Conservation (phyloP, 2,329 filamentous ascomycete species). For the Diplodia corticola region DNA sequence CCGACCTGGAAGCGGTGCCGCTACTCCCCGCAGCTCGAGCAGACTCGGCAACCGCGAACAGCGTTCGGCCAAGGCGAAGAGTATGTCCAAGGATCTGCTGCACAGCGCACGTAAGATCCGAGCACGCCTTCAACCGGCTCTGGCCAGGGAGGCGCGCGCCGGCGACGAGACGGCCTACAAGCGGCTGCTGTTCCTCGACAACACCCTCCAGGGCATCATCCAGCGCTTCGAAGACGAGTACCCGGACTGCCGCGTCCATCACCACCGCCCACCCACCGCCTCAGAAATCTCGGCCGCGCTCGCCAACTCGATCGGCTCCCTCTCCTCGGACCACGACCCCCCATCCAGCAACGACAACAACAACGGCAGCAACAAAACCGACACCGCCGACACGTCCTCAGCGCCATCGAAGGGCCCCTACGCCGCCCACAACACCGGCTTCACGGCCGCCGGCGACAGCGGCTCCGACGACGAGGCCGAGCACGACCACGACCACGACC, state of each 20-base stretch:
- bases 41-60: slow-evolving; percentile 13
- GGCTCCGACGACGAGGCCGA: slow-evolving; percentile 42
- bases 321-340: slow-evolving; percentile 35
- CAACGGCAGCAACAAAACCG: slow-evolving; percentile 22
- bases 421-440: not conserved
- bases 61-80: slow-evolving; percentile 69
- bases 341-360: slow-evolving; percentile 29
- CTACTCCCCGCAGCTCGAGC: slow-evolving; percentile 50
- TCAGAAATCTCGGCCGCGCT: slow-evolving; percentile 31
- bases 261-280: slow-evolving; percentile 27
- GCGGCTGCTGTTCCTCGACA: slow-evolving; percentile 80
- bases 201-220: slow-evolving; percentile 87
- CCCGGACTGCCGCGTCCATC: slow-evolving; percentile 72
- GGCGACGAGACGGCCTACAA: slow-evolving; percentile 76
- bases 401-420: not conserved
- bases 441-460: slow-evolving; percentile 24
- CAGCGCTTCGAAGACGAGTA: slow-evolving; percentile 95
- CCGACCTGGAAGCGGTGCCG: slow-evolving; percentile 52
- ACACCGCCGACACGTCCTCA: slow-evolving; percentile 18
- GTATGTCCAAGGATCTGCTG: slow-evolving; percentile 90
- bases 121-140: slow-evolving; percentile 75
- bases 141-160: slow-evolving; percentile 70
- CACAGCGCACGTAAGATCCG: slow-evolving; percentile 87
- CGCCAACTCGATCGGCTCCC: slow-evolving; percentile 34
- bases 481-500: no score